phyloP scores from a whole-genome alignment of 2,329 filamentous ascomycete genomes.

The Epichloe coenophiala region DNA sequence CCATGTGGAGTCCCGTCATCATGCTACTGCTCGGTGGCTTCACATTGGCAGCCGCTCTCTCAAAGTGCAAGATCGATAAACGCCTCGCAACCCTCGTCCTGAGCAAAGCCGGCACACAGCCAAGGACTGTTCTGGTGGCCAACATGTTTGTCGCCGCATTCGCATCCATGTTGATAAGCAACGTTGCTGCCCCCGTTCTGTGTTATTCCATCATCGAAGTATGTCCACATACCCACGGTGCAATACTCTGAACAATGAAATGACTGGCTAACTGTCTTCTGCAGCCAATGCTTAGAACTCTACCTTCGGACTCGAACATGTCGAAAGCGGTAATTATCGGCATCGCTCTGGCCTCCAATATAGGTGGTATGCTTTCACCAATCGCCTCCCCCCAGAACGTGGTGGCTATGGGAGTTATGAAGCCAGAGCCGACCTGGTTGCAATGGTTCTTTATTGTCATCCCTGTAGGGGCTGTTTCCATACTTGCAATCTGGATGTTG shows the following conservation, averaged over 20 bases:
- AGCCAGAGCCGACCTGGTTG: slow-evolving; percentile 80
- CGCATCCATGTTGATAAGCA: slow-evolving; percentile 97
- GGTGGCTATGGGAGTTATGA: slow-evolving; percentile 92
- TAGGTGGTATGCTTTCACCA: slow-evolving; percentile 89
- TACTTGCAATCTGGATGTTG: slow-evolving; percentile 78
- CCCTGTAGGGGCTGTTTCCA: slow-evolving; percentile 80
- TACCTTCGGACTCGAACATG: slow-evolving; percentile 82
- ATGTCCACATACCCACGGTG: slow-evolving; percentile 13
- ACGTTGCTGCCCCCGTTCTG: slow-evolving; percentile 89
- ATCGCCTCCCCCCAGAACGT: slow-evolving; percentile 99
- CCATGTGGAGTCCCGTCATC: slow-evolving; percentile 99
- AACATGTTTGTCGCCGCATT: slow-evolving; percentile 99
- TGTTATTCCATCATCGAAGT: slow-evolving; percentile 97
- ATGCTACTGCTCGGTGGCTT: slow-evolving; percentile 96
- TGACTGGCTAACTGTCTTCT: background rate
- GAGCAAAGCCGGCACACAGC: slow-evolving; percentile 88
- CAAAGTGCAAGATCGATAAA: slow-evolving; percentile 96
- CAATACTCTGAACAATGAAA: background rate
- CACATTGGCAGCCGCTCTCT: slow-evolving; percentile 85
- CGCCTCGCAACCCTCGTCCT: slow-evolving; percentile 92
- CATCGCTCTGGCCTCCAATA: slow-evolving; percentile 88
- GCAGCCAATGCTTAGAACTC: slow-evolving; percentile 82
- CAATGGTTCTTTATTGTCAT: slow-evolving; percentile 95
- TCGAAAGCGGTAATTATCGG: slow-evolving; percentile 90
- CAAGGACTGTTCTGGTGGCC: slow-evolving; percentile 78